A percentile compares a stretch with the other conserved stretches of the same genome.
Evolutionary conservation across 345 rosid genomes (phyloP).

Genomic region (Theobroma cacao): DNA sequence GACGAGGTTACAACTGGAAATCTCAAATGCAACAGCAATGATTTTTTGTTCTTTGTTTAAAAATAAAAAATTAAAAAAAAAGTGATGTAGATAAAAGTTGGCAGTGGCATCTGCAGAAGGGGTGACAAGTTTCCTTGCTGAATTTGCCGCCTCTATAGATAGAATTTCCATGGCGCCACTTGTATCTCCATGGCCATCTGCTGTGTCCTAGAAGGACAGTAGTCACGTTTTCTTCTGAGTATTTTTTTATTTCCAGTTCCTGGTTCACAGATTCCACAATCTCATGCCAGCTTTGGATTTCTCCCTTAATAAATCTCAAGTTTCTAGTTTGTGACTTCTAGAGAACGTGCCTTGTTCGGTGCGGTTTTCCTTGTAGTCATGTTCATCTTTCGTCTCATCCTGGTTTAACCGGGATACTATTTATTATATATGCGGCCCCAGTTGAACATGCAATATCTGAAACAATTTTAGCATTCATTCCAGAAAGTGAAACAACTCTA

Average conservation of each 20-base stretch:
- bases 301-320: not conserved
- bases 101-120: not conserved
- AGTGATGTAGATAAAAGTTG: not conserved
- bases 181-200: not conserved
- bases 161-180: not conserved
- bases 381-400: not conserved
- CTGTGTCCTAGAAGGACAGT: not conserved
- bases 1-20: too few relatives aligned
- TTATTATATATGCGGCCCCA: not conserved
- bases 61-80: not conserved
- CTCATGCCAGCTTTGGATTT: not conserved
- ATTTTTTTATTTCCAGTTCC: not conserved
- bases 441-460: not conserved
- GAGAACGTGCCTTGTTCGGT: constrained; percentile 1
- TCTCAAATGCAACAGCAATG: too few relatives aligned
- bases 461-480: not conserved
- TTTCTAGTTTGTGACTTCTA: not conserved
- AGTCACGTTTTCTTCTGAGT: not conserved
- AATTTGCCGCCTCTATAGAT: not conserved
- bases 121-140: not conserved
- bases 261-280: not conserved
- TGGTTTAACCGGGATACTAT: not conserved
- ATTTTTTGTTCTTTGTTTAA: not conserved
- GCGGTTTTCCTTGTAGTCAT: not conserved
- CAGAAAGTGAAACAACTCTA: not conserved